Conservation (phyloP, 1,139 yeast species). For the Kodamaea alishanica region DNA sequence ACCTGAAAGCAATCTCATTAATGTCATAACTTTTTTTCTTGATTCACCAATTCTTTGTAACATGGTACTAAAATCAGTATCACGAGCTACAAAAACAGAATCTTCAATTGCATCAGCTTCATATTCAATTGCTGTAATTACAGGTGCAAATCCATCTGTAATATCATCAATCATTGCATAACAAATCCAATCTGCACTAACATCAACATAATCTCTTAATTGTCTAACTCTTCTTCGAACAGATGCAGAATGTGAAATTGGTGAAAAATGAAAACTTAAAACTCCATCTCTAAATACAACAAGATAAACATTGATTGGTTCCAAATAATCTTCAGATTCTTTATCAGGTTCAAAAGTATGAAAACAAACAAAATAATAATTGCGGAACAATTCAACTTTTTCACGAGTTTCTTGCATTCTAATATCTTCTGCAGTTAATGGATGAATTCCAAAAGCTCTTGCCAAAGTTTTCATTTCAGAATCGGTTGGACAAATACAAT, state of each 20-base stretch:
- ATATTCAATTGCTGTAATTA: slow-evolving; percentile 77
- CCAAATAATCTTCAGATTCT: slow-evolving; percentile 77
- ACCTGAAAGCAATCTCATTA: slow-evolving; percentile 85
- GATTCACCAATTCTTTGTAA: slow-evolving; percentile 82
- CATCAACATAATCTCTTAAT: slow-evolving; percentile 80
- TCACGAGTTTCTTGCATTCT: slow-evolving; percentile 84
- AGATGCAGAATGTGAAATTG: slow-evolving; percentile 76
- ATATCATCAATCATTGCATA: slow-evolving; percentile 92
- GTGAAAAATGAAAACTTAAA: slow-evolving; percentile 80
- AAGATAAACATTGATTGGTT: slow-evolving; percentile 83
- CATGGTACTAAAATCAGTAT: slow-evolving; percentile 63
- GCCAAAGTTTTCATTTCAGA: slow-evolving; percentile 63
- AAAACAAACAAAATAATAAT: slow-evolving; percentile 77
- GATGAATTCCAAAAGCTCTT: slow-evolving; percentile 78
- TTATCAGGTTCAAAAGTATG: slow-evolving; percentile 75
- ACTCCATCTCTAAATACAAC: slow-evolving; percentile 86
- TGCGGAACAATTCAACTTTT: slow-evolving; percentile 72
- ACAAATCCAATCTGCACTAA: slow-evolving; percentile 90
- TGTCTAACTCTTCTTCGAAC: slow-evolving; percentile 92
- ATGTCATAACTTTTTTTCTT: slow-evolving; percentile 85
- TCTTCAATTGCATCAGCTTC: slow-evolving; percentile 94
- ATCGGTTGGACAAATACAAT: slow-evolving; percentile 66
- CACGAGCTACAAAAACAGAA: slow-evolving; percentile 44
- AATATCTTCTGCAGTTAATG: slow-evolving; percentile 81
- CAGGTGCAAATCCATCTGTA: slow-evolving; percentile 91